Base-by-base conservation (phyloP, 352 stramenopile species). In the Phytophthora multivora region DNA sequence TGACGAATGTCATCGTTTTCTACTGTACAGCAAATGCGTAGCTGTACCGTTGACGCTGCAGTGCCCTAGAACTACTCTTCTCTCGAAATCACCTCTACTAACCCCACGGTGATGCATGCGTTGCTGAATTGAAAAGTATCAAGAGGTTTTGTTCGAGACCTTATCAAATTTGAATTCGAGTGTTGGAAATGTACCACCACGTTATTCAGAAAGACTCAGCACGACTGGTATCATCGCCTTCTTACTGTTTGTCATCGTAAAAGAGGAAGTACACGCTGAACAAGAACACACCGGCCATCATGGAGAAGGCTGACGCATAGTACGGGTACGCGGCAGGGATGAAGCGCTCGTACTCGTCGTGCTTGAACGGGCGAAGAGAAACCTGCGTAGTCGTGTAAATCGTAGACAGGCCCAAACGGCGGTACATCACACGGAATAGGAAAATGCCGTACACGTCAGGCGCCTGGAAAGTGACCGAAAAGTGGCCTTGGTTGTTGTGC, bases 341-440 rank as follows among this genome's bases (percentile, higher is more conserved):
- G 77, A 98, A 98, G 52, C 93, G 84, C 71, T 97, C 91, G 79
- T 97, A 98, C 75, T 98, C 93, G 77, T 98, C 92, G 77, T 98
- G 93, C 77, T 97, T 97, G 83, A 91, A 98, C 40, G 92, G 93
- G 11, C 93, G 90, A 30, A 98, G 78, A 23, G 83, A 96, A 30
- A 98, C 92, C 69, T 98, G 90, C 59, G 75, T 96, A 38, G 86
- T 91, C 55, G 87, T 86, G 68, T 92, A 82, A 31, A 98, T 73
- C 46, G 90, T 90, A 25, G 88, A 94, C 57, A 96, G 79, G 4
- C 90, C 93, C 13, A 91, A 63, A 45, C 93, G 86, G 46, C 91
- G 85, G 69, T 98, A 98, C 63, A 97, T 73, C 26, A 98, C 82
- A 55, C 88, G 86, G 68, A 98, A 98, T 36, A 97, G 91, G 68